Conservation (phyloP, 345 rosid species). For the Acer saccharum region DNA sequence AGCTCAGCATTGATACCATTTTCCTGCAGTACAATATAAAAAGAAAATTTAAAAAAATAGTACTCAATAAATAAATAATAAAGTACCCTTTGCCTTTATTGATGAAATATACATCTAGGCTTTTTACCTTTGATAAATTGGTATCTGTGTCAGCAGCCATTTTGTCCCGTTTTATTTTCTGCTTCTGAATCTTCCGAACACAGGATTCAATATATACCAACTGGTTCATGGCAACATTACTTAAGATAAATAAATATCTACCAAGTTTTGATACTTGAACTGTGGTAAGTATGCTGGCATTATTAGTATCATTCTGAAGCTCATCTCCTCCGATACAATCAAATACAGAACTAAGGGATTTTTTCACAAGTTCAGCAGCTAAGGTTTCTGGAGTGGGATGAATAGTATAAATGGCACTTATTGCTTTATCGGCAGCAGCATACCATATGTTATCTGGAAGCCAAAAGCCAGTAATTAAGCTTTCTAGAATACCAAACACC, state of each 20-base stretch:
- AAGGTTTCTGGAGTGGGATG: conserved; percentile 92
- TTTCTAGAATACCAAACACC: conserved; percentile 71
- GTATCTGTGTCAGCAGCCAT: conserved; percentile 36
- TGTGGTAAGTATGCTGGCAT: conserved; percentile 40
- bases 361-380: conserved; percentile 71
- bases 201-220: conserved; percentile 90
- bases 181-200: conserved; percentile 78
- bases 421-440: conserved; percentile 94
- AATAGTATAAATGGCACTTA: conserved; percentile 65
- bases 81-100: background rate
- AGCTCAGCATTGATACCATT: conserved; percentile 84
- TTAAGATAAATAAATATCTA: conserved; percentile 75
- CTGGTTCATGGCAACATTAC: conserved; percentile 97
- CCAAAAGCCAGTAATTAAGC: conserved; percentile 78
- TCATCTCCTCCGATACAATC: conserved; percentile 49
- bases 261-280: conserved; percentile 79
- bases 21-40: conserved; percentile 51
- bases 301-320: conserved; percentile 41
- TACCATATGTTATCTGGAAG: conserved; percentile 90
- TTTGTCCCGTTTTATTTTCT: conserved; percentile 63
- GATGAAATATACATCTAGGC: background rate
- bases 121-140: conserved; percentile 46
- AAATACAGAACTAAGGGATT: conserved; percentile 63
- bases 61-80: conserved; percentile 7
- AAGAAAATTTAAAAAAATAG: conserved; percentile 1